Percentiles rank a stretch among this genome's conserved stretches.
phyloP scores from a whole-genome alignment of 805 yeast genomes.

The Kluyveromyces lactis region DNA sequence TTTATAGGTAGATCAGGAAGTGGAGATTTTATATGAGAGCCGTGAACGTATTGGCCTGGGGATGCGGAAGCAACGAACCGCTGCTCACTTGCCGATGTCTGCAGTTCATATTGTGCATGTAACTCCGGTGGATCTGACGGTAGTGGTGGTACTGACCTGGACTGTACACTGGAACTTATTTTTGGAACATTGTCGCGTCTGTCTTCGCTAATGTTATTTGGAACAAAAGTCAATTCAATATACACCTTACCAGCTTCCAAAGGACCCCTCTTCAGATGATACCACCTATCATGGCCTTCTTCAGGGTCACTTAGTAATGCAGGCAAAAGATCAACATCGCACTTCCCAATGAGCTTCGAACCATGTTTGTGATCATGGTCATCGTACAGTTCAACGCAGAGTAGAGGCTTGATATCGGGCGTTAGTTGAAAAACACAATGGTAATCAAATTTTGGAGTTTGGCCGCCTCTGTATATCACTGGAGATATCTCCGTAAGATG shows the following conservation, averaged over 20 bases:
- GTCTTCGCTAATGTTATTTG: slow-evolving; percentile 25
- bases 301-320: slow-evolving; percentile 58
- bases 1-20: not conserved
- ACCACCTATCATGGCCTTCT: slow-evolving; percentile 86
- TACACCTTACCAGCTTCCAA: slow-evolving; percentile 82
- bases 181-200: not conserved
- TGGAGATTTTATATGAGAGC: not conserved
- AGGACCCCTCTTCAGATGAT: slow-evolving; percentile 48
- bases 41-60: not conserved
- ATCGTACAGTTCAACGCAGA: slow-evolving; percentile 56
- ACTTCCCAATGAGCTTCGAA: slow-evolving; percentile 81
- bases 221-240: slow-evolving; percentile 87
- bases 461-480: slow-evolving; percentile 82
- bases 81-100: not conserved
- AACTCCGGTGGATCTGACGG: slow-evolving; percentile 17
- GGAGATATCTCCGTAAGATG: slow-evolving; percentile 75
- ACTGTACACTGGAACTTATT: not conserved
- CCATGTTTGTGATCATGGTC: slow-evolving; percentile 79
- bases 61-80: not conserved
- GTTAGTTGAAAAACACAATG: slow-evolving; percentile 61
- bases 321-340: slow-evolving; percentile 67
- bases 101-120: not conserved
- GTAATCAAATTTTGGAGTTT: slow-evolving; percentile 82
- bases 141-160: slow-evolving; percentile 27
- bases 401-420: slow-evolving; percentile 50